phyloP scores from a whole-genome alignment of 2,329 filamentous ascomycete genomes.

The Hymenoscyphus linearis region DNA sequence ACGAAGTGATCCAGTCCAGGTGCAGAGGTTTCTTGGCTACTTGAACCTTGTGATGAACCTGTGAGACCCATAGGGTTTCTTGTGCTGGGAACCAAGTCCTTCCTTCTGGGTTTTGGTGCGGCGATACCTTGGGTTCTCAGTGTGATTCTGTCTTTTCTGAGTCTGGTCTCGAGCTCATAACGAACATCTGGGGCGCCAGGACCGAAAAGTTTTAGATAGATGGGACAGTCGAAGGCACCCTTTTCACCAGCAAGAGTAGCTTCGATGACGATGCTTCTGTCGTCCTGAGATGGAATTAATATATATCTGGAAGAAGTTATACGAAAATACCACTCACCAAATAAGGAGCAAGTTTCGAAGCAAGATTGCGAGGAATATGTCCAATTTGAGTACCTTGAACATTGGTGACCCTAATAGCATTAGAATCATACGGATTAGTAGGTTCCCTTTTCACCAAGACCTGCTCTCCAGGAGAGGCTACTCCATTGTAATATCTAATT shows the following conservation, averaged over 20 bases:
- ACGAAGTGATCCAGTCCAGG: conserved; percentile 50
- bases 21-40: conserved; percentile 10
- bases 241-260: conserved; percentile 64
- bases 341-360: conserved; percentile 67
- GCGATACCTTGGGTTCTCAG: conserved; percentile 25
- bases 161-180: conserved; percentile 49
- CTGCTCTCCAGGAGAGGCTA: conserved; percentile 56
- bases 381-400: conserved; percentile 72
- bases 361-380: conserved; percentile 64
- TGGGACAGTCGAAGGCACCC: conserved; percentile 64
- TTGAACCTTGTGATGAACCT: conserved; percentile 19
- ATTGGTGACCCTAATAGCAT: conserved; percentile 76
- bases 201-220: conserved; percentile 65
- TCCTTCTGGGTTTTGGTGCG: conserved; percentile 45
- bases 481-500: conserved; percentile 54
- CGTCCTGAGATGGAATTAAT: conserved; percentile 40
- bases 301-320: background rate
- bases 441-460: conserved; percentile 62
- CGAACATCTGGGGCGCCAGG: conserved; percentile 50
- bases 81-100: conserved; percentile 45
- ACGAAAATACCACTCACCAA: conserved; percentile 44
- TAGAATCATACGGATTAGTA: conserved; percentile 62
- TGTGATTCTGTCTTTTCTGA: conserved; percentile 62
- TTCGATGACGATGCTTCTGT: conserved; percentile 58
- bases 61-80: conserved; percentile 26